These are phyloP conservation scores for Monosporozyma solicola DNA, from an alignment of 805 yeast species.

Conservation along the genomic window DNA sequence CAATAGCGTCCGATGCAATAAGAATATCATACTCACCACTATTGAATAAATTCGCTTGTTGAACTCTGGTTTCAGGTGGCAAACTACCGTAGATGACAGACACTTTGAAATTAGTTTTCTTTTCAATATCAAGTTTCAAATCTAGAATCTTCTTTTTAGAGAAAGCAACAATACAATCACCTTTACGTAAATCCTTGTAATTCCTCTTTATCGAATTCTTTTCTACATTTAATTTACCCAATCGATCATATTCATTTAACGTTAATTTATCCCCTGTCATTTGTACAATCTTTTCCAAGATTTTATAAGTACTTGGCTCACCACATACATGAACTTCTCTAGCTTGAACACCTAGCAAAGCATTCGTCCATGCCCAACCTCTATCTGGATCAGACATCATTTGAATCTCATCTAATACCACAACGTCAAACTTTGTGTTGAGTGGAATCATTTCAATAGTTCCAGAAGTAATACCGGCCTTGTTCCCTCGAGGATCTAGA, in stretches of 20 bases:
- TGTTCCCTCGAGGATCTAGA: slow-evolving; percentile 56
- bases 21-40: slow-evolving; percentile 70
- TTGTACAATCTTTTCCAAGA: slow-evolving; percentile 48
- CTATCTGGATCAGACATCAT: slow-evolving; percentile 75
- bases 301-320: slow-evolving; percentile 72
- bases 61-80: slow-evolving; percentile 89
- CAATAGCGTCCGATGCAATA: slow-evolving; percentile 94
- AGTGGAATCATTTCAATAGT: slow-evolving; percentile 91
- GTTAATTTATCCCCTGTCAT: slow-evolving; percentile 74
- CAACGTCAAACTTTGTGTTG: slow-evolving; percentile 62
- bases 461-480: slow-evolving; percentile 73
- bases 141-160: slow-evolving; percentile 65
- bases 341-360: slow-evolving; percentile 77
- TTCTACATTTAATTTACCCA: slow-evolving; percentile 61
- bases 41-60: slow-evolving; percentile 75
- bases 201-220: slow-evolving; percentile 26
- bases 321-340: slow-evolving; percentile 90
- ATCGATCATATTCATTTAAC: slow-evolving; percentile 62
- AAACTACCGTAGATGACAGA: slow-evolving; percentile 92
- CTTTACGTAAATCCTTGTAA: slow-evolving; percentile 34
- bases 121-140: slow-evolving; percentile 61
- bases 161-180: slow-evolving; percentile 88
- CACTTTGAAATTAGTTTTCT: slow-evolving; percentile 51
- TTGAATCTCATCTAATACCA: slow-evolving; percentile 92
- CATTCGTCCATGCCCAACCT: slow-evolving; percentile 94